Base-by-base conservation (phyloP, 257 asterid genomes). In the Jasminum sambac region DNA sequence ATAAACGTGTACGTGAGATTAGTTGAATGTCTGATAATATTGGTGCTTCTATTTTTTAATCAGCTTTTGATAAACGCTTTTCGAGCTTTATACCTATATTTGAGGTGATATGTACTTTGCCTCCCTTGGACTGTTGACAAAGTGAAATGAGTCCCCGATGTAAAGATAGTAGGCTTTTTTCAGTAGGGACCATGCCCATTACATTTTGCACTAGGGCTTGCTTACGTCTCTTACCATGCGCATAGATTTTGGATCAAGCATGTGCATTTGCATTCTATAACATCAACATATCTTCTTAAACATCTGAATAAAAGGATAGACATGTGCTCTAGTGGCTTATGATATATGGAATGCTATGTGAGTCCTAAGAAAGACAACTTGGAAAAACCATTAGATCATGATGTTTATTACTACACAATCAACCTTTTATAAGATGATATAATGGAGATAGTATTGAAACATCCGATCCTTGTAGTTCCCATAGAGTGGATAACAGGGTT, bases 1-100 rank as follows among this genome's bases (percentile, higher is more conserved):
- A 76, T 88, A 77, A 90, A 88, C 69, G 97, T 90, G 96, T 90
- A 85, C 26, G 93, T 78, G 52, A 73, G 72, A 69, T 63, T 74
- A 36, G 23, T 42, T n/a, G 30, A 25, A 42, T 9, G 14, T 17
- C 6, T 25, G 42, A 60, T 26, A 19, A 46, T 24, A 24, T 74
- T 65, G 62, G 61, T 77, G 66, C 71, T n/a, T 19, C 48, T 55
- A 42, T 69, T 69, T 58, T 38, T 39, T 46, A 13, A 52, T 44
- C 9, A 66, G 73, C 38, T 38, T 39, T 21, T 44, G 23, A 38
- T 11, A 64, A 38, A 9, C 10, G 50, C 50, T 10, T 64, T 6
- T 9, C 52, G n/a, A 8, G 67, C 66, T 70, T 63, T 73, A 64
- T 48, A 44, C 57, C 46, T 44, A 64, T 66, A 43, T 58, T 73